These are phyloP conservation scores for Penicillium paneum DNA, from an alignment of 2,329 filamentous ascomycete species.

Conservation along the genomic window DNA sequence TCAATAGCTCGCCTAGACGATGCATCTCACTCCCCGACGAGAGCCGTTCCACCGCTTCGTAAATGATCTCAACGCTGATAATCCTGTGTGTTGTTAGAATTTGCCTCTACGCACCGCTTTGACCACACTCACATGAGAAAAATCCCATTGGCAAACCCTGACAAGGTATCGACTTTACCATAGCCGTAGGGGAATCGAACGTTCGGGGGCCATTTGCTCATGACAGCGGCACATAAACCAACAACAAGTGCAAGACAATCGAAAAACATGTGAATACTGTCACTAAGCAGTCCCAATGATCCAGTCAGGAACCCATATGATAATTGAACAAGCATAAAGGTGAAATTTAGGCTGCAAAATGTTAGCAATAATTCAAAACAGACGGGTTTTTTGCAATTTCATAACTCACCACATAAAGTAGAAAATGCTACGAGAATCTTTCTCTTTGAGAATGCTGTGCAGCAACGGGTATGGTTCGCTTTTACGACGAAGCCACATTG, in stretches of 20 bases:
- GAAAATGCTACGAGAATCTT: constrained; percentile 90
- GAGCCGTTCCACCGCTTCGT: constrained; percentile 86
- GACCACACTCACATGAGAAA: constrained; percentile 70
- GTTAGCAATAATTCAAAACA: constrained; percentile 17
- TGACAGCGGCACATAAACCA: constrained; percentile 84
- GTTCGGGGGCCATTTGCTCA: constrained; percentile 94
- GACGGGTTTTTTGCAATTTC: not conserved
- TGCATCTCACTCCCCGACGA: constrained; percentile 80
- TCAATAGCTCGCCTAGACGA: constrained; percentile 77
- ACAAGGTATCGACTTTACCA: constrained; percentile 93
- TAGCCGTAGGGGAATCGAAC: constrained; percentile 89
- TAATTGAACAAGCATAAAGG: constrained; percentile 91
- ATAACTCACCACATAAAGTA: constrained; percentile 83
- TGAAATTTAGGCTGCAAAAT: constrained; percentile 72
- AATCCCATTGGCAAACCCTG: constrained; percentile 93
- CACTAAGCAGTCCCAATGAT: constrained; percentile 89
- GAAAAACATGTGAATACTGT: constrained; percentile 99
- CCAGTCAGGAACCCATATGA: constrained; percentile 93
- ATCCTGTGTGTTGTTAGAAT: constrained; percentile 54
- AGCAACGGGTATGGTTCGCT: constrained; percentile 72
- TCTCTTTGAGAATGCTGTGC: constrained; percentile 81
- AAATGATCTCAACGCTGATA: constrained; percentile 92
- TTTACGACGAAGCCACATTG: constrained; percentile 66
- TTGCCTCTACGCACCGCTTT: too few relatives aligned
- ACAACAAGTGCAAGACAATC: constrained; percentile 91